Percentiles rank a stretch among this genome's conserved stretches.
Evolutionary conservation across 2,329 filamentous ascomycete genomes (phyloP).

Genomic region (Sporothrix inflata): DNA sequence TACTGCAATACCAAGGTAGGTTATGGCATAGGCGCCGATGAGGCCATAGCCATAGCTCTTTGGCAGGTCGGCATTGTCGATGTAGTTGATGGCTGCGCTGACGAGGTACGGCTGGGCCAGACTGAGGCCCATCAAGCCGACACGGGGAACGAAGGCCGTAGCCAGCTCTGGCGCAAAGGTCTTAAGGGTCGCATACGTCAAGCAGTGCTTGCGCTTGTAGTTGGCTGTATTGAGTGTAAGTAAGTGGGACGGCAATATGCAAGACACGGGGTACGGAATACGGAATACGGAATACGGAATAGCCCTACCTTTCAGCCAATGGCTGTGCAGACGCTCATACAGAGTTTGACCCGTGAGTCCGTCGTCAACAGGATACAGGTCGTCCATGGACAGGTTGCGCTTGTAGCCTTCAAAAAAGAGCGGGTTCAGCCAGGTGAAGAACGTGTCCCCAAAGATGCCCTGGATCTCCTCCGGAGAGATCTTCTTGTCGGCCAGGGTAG

Average conservation of each 20-base stretch:
- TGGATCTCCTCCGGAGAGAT: conserved; percentile 46
- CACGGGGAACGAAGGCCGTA: conserved; percentile 28
- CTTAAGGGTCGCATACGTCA: conserved; percentile 21
- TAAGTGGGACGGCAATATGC: not conserved
- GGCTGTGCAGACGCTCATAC: conserved; percentile 23
- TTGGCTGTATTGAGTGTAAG: conserved; percentile 24
- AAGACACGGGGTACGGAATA: not conserved
- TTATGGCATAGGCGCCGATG: conserved; percentile 31
- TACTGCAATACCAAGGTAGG: conserved; percentile 30
- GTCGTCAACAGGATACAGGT: conserved; percentile 27
- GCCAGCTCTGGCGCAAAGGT: conserved; percentile 29
- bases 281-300: not conserved
- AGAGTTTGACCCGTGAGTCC: conserved; percentile 25
- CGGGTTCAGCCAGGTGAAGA: conserved; percentile 59
- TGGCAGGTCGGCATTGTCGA: not conserved
- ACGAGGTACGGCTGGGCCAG: conserved; percentile 32
- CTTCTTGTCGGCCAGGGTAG: conserved; percentile 50
- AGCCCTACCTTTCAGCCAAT: conserved; percentile 26
- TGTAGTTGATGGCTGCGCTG: conserved; percentile 28
- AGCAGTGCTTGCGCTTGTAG: conserved; percentile 27
- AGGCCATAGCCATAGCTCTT: conserved; percentile 32
- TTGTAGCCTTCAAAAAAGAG: conserved; percentile 56
- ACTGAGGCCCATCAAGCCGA: conserved; percentile 29
- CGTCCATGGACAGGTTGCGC: conserved; percentile 44
- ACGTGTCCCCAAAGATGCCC: conserved; percentile 49